These are phyloP conservation scores for Chiua virens DNA, from an alignment of 768 basidiomycete species.

Conservation along the genomic window DNA sequence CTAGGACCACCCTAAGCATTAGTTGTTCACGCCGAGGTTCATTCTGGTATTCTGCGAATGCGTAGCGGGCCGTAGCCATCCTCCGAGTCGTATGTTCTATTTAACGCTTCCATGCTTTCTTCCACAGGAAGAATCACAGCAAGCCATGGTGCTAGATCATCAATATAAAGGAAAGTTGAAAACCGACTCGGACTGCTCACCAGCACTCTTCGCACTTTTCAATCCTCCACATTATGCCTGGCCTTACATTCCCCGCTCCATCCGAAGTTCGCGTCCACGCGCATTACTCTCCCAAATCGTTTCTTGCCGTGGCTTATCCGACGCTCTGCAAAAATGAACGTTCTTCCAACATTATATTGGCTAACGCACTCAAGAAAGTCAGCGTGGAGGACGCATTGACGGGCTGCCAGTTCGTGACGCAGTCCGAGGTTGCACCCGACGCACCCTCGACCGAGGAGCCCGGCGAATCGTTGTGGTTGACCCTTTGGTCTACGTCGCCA, in stretches of 20 bases:
- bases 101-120: slow-evolving; percentile 9
- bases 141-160: not conserved
- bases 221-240: slow-evolving; percentile 25
- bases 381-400: slow-evolving; percentile 38
- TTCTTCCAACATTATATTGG: slow-evolving; percentile 53
- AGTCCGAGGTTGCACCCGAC: slow-evolving; percentile 33
- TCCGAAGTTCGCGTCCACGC: slow-evolving; percentile 33
- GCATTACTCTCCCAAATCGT: slow-evolving; percentile 41
- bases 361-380: slow-evolving; percentile 47
- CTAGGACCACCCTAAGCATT: slow-evolving; percentile 19
- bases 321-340: slow-evolving; percentile 45
- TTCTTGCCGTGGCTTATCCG: slow-evolving; percentile 42
- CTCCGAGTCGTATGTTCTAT: slow-evolving; percentile 1
- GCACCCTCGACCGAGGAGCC: slow-evolving; percentile 20
- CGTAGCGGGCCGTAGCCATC: slow-evolving; percentile 6
- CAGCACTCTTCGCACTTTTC: slow-evolving; percentile 1
- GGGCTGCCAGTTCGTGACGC: slow-evolving; percentile 35
- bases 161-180: slow-evolving; percentile 9
- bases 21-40: not conserved
- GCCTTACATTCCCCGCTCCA: slow-evolving; percentile 24
- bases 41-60: slow-evolving; percentile 3
- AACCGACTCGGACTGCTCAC: not conserved
- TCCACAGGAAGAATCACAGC: slow-evolving; percentile 26
- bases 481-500: slow-evolving; percentile 43
- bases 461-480: slow-evolving; percentile 46